Percentiles rank a stretch among this genome's conserved stretches.
phyloP scores from a whole-genome alignment of 2,329 filamentous ascomycete species.

The Xylaria sp. region DNA sequence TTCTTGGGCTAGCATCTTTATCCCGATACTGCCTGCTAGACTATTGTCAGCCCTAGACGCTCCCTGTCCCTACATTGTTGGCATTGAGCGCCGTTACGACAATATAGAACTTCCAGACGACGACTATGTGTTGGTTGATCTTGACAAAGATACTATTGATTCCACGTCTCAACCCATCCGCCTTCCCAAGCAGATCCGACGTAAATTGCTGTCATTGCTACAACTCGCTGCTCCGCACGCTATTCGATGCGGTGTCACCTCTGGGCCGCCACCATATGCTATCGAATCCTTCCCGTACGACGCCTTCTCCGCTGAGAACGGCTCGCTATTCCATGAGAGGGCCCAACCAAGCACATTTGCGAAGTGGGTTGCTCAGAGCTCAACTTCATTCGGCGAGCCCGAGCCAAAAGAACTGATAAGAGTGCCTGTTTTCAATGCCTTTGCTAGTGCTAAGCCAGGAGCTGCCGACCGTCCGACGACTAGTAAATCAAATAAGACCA shows the following conservation, averaged over 20 bases:
- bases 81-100: conserved; percentile 91
- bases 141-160: conserved; percentile 90
- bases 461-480: conserved; percentile 79
- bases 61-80: conserved; percentile 95
- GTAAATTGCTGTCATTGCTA: conserved; percentile 86
- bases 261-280: conserved; percentile 91
- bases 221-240: conserved; percentile 92
- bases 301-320: conserved; percentile 85
- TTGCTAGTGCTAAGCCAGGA: conserved; percentile 76
- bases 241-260: conserved; percentile 80
- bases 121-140: conserved; percentile 92
- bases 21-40: conserved; percentile 86
- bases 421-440: conserved; percentile 87
- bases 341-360: conserved; percentile 75
- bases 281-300: conserved; percentile 92
- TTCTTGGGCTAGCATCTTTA: conserved; percentile 93
- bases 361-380: conserved; percentile 88
- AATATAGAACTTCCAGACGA: conserved; percentile 86
- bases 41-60: conserved; percentile 90
- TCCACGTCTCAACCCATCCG: conserved; percentile 78
- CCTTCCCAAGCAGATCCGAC: conserved; percentile 84
- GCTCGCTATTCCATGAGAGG: conserved; percentile 76
- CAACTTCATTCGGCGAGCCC: conserved; percentile 79
- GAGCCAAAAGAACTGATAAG: conserved; percentile 57
- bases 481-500: conserved; percentile 66